These are phyloP conservation scores for Corniculantispora saksenae DNA, from an alignment of 2,329 filamentous ascomycete genomes.

Conservation along the genomic window DNA sequence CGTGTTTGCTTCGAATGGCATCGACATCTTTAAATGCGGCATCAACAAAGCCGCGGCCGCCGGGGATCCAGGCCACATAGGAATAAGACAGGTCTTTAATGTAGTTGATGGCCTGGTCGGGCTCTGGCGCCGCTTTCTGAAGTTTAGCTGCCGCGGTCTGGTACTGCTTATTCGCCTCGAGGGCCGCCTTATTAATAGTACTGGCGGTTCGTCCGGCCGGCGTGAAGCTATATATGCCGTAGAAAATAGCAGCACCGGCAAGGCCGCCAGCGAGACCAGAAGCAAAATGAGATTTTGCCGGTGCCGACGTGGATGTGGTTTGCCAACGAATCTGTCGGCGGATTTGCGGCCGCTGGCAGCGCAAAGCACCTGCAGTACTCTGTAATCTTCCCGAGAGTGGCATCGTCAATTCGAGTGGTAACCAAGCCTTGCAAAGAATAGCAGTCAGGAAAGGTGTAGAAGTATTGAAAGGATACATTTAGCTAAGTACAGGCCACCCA, in stretches of 20 bases:
- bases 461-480: no score
- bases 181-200: conserved; percentile 48
- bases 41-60: conserved; percentile 68
- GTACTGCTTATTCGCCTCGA: conserved; percentile 62
- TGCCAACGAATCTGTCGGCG: not conserved
- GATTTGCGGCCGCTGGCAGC: not conserved
- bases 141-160: conserved; percentile 60
- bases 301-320: not conserved
- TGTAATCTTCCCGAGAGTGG: not conserved
- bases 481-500: not conserved
- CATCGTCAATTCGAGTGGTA: not conserved
- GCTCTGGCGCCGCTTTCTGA: conserved; percentile 62
- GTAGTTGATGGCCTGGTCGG: conserved; percentile 66
- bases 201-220: conserved; percentile 43
- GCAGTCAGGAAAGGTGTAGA: not conserved
- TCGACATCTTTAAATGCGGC: conserved; percentile 71
- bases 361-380: not conserved
- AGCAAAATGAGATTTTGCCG: conserved; percentile 34
- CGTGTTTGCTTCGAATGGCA: conserved; percentile 65
- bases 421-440: not conserved
- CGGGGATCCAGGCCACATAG: conserved; percentile 72
- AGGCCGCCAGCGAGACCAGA: conserved; percentile 47
- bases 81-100: conserved; percentile 66
- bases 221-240: conserved; percentile 45
- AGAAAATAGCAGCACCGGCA: conserved; percentile 44